Base-by-base conservation (phyloP, 371 early-diverging fungal genomes). In the Mycotypha africana region DNA sequence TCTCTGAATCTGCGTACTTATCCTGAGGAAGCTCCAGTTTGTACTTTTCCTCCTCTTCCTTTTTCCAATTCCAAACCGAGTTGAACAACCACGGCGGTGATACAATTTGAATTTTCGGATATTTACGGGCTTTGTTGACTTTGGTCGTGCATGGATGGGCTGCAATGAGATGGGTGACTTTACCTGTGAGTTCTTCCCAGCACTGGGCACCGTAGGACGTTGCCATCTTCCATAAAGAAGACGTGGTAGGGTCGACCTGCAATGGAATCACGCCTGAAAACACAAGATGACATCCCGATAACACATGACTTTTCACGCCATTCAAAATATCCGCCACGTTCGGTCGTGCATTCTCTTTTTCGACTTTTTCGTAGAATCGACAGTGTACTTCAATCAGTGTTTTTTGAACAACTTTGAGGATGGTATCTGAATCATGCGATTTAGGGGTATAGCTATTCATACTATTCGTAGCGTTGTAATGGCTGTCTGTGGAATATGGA, bases 91-190 rank as follows among this genome's bases (percentile, higher is more conserved):
- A 85, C 20, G 75, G 76, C n/a, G 72, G 63, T 19, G 66, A 63
- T 0, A 85, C 83, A 25, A 84, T 71, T 22, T 49, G 42, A 14
- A 84, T 62, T 3, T 60, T 58, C 2, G 45, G 47, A 28, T 67
- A 55, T 31, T 53, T 59, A 4, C 52, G 36, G 32, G 84, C 84
- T 31, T 60, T 67, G 37, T 75, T 72, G 6, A 79, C 81, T 62
- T 87, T 84, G 21, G 51, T 57, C 7, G 83, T 84, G 8, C 80
- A 78, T 20, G 49, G 86, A 66, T 83, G 82, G n/a, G 76, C 79
- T 24, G 90, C 86, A 22, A 92, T 69, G 12, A 92, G 62, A 49
- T 92, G 93, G 0, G 93, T 91, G 12, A 83, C 76, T 24, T 70
- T 59, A 1, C 62, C 57, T 17, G 61, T 65, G 23, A 88, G 40